These are phyloP conservation scores for Picocystis sp. DNA, from an alignment of 163 green algal genomes.

Conservation along the genomic window DNA sequence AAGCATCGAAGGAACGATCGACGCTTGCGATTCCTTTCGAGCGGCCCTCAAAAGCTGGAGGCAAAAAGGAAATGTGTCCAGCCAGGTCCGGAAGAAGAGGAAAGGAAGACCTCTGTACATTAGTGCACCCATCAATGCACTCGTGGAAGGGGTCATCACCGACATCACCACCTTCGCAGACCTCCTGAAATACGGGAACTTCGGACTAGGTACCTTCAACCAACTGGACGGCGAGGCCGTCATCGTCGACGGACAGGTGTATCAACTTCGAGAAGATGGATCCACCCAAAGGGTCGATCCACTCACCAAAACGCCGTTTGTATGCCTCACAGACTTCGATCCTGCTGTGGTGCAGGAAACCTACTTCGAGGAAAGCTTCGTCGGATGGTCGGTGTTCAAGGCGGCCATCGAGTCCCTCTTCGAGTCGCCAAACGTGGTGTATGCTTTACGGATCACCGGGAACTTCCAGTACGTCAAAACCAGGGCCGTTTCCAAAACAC, in stretches of 20 bases:
- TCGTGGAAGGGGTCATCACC: constrained; percentile 18
- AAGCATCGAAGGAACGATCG: no score
- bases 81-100: no score
- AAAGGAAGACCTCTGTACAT: no score
- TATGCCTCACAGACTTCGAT: not conserved
- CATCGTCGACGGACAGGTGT: constrained; percentile 16
- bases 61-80: no score
- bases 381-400: no score
- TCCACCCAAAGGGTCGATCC: not conserved
- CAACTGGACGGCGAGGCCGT: constrained; percentile 19
- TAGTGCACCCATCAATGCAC: constrained; percentile 9
- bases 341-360: constrained; percentile 6
- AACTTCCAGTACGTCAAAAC: constrained; percentile 8
- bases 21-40: no score
- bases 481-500: constrained; percentile 16
- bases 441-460: constrained; percentile 14
- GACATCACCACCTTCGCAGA: constrained; percentile 14
- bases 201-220: constrained; percentile 19
- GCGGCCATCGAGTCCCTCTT: constrained; percentile 1
- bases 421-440: constrained; percentile 18
- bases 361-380: constrained; percentile 4
- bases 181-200: constrained; percentile 12
- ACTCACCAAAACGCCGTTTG: no score
- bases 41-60: no score
- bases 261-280: constrained; percentile 14